A percentile compares a stretch with the other conserved stretches of the same genome.
These are phyloP conservation scores for Cordyceps farinosa DNA, from an alignment of 2,329 filamentous ascomycete species.

Conservation along the genomic window DNA sequence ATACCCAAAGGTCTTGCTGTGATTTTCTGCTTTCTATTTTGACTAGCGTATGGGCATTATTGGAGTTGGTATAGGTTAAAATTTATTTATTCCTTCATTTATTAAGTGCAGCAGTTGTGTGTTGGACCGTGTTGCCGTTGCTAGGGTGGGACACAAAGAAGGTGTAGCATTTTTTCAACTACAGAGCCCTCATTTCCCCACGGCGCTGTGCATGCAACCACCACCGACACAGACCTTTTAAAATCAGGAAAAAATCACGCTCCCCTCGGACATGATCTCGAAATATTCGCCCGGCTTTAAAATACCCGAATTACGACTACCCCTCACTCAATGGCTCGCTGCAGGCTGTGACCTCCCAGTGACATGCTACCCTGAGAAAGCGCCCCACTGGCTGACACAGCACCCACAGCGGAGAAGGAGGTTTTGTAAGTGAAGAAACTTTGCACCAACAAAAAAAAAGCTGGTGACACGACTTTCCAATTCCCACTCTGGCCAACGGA, in stretches of 20 bases:
- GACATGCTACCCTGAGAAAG: conserved; percentile 9
- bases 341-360: conserved; percentile 5
- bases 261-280: background rate
- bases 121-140: background rate
- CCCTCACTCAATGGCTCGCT: background rate
- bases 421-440: conserved; percentile 14
- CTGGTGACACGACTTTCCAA: conserved; percentile 1
- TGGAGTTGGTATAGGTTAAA: background rate
- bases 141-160: background rate
- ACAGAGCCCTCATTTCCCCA: background rate
- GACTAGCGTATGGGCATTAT: background rate
- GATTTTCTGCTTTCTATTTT: background rate
- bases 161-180: background rate
- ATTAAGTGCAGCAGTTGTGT: background rate
- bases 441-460: conserved; percentile 5
- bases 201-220: background rate
- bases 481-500: background rate
- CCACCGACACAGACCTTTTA: background rate
- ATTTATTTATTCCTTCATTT: background rate
- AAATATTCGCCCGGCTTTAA: background rate
- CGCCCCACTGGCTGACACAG: conserved; percentile 15
- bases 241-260: background rate
- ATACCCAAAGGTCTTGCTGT: conserved; percentile 7
- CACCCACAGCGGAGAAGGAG: conserved; percentile 3
- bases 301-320: background rate